Conservation (phyloP, 2,329 filamentous ascomycete species). For the Monilinia fructigena region DNA sequence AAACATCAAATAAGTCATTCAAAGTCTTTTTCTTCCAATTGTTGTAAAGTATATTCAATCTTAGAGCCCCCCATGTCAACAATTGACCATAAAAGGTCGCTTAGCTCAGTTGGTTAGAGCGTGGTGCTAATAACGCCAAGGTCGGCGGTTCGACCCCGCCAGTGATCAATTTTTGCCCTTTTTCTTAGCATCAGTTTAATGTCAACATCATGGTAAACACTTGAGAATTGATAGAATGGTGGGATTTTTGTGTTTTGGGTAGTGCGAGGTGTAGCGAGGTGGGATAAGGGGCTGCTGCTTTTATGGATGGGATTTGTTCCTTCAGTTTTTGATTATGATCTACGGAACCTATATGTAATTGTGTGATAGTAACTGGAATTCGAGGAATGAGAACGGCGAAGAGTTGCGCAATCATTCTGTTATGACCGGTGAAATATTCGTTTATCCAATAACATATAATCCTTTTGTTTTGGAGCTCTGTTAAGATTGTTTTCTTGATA, state of each 20-base stretch:
- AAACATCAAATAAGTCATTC: too few relatives aligned
- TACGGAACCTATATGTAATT: too few relatives aligned
- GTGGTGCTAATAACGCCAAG: constrained; percentile 22
- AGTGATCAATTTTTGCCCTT: neutral
- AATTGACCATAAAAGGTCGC: constrained; percentile 1
- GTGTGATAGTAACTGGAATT: neutral
- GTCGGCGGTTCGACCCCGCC: constrained; percentile 8
- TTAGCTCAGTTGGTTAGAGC: constrained; percentile 21
- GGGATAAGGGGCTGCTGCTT: neutral
- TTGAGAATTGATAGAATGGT: neutral
- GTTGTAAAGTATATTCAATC: rapidly evolving
- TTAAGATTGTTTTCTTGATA: neutral
- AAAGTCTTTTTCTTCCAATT: too few relatives aligned
- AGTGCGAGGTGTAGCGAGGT: neutral
- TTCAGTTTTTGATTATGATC: neutral
- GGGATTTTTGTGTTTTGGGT: too few relatives aligned
- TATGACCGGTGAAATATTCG: too few relatives aligned
- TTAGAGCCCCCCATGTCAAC: rapidly evolving
- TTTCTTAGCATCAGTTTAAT: neutral
- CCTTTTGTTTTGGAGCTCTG: too few relatives aligned
- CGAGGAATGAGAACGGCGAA: neutral
- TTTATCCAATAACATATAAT: too few relatives aligned
- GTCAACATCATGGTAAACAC: too few relatives aligned
- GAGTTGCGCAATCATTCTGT: too few relatives aligned
- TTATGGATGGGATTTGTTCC: neutral